phyloP scores from a whole-genome alignment of 2,329 filamentous ascomycete genomes.

The Coniosporium tulheliwenetii region DNA sequence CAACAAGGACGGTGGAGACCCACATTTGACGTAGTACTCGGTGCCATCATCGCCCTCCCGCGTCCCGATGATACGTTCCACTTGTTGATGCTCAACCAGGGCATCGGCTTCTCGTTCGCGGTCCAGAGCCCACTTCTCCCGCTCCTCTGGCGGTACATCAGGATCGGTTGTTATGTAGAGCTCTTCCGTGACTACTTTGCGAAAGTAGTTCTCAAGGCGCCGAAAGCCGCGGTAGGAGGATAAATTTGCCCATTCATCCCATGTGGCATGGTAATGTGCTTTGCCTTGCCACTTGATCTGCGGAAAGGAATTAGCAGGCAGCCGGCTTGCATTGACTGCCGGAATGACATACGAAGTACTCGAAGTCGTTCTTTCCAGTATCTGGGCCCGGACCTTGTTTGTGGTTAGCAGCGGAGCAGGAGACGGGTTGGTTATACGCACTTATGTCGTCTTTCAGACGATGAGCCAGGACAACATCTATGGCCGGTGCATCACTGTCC shows the following conservation, averaged over 20 bases:
- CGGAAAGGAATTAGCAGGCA: slow-evolving; percentile 13
- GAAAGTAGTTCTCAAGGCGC: slow-evolving; percentile 89
- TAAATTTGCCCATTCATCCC: slow-evolving; percentile 68
- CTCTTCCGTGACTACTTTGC: slow-evolving; percentile 66
- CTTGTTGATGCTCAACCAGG: slow-evolving; percentile 76
- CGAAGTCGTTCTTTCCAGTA: slow-evolving; percentile 59
- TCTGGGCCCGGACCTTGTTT: slow-evolving; percentile 16
- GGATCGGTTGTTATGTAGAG: slow-evolving; percentile 59
- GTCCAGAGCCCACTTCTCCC: slow-evolving; percentile 90
- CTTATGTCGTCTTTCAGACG: slow-evolving; percentile 51
- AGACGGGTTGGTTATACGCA: slow-evolving; percentile 8
- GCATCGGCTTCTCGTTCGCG: slow-evolving; percentile 82
- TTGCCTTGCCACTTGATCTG: slow-evolving; percentile 95
- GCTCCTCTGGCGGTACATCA: slow-evolving; percentile 66
- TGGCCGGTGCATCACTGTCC: slow-evolving; percentile 68
- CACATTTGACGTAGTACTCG: slow-evolving; percentile 90
- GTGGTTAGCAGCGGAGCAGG: slow-evolving; percentile 7
- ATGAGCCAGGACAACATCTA: slow-evolving; percentile 85
- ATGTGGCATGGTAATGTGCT: slow-evolving; percentile 89
- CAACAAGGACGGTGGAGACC: slow-evolving; percentile 6
- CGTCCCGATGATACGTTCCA: slow-evolving; percentile 80
- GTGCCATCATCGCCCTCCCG: slow-evolving; percentile 64
- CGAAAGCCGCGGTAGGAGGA: slow-evolving; percentile 68
- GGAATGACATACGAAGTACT: slow-evolving; percentile 43
- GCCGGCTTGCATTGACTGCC: neutral